Evolutionary conservation across 73 alveolate genomes (phyloP).

Genomic region (Blepharisma stoltei): DNA sequence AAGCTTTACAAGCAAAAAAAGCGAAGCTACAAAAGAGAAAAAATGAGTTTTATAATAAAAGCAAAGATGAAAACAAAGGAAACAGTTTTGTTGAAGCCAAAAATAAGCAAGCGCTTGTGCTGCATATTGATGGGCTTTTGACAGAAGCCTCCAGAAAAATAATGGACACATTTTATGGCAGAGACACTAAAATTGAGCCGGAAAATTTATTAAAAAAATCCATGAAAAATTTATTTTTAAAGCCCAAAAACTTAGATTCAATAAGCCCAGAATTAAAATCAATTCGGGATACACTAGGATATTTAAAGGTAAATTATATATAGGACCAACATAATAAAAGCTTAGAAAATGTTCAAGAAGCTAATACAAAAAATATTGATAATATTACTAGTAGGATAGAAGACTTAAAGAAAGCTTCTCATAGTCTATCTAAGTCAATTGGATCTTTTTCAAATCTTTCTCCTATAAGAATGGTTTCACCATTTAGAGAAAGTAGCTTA

Average conservation of each 20-base stretch:
- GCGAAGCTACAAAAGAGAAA: background rate
- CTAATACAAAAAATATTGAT: too few species aligned
- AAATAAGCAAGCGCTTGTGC: too few species aligned
- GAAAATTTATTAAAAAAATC: background rate
- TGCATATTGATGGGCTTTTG: background rate
- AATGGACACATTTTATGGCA: background rate
- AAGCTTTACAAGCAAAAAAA: too few species aligned
- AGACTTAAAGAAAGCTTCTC: too few species aligned
- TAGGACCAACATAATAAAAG: too few species aligned
- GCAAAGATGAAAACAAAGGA: background rate
- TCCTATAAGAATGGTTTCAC: conserved; percentile 10
- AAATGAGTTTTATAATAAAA: background rate
- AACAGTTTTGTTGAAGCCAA: background rate
- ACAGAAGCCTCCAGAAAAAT: background rate
- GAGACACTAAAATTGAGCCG: background rate
- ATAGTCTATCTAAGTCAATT: background rate
- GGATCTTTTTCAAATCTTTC: background rate
- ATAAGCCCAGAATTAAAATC: background rate
- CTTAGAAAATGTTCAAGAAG: too few species aligned
- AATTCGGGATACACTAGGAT: conserved; percentile 1
- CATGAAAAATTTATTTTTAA: background rate
- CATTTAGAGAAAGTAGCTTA: conserved; percentile 10
- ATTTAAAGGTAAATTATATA: background rate
- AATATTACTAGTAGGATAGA: too few species aligned
- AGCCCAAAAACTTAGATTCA: background rate